Conservation (phyloP, 768 basidiomycete species). For the Russula olivacea region DNA sequence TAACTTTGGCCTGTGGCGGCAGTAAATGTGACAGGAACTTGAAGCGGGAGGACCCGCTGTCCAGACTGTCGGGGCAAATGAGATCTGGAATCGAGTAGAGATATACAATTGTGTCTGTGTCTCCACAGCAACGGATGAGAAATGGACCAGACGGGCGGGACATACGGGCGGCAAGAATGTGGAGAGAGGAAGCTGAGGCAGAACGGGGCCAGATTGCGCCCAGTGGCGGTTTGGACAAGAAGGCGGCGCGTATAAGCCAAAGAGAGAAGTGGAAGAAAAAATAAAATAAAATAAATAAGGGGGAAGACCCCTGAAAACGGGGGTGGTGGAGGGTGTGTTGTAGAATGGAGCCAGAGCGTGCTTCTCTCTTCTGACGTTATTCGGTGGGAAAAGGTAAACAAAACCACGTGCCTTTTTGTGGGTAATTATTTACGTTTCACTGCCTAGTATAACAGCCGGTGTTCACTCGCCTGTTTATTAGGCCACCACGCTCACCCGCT, state of each 20-base stretch:
- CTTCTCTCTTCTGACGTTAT: conserved; percentile 5
- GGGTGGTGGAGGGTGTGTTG: background rate
- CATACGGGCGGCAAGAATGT: background rate
- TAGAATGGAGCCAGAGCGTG: conserved; percentile 8
- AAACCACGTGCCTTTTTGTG: conserved; percentile 22
- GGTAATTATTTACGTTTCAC: conserved; percentile 21
- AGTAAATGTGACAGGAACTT: conserved; percentile 4
- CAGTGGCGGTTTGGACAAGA: background rate
- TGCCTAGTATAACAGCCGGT: conserved; percentile 25
- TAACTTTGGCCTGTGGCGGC: background rate
- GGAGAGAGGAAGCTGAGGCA: background rate
- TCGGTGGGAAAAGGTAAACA: conserved; percentile 18
- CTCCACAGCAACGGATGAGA: conserved; percentile 21
- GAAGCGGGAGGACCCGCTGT: conserved; percentile 5
- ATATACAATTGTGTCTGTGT: conserved; percentile 11
- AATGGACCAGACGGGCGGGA: conserved; percentile 1
- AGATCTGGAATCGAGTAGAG: background rate
- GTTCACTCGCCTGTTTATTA: conserved; percentile 23
- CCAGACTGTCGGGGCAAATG: conserved; percentile 14
- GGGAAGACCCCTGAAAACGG: conserved; percentile 3
- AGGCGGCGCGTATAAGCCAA: conserved; percentile 7
- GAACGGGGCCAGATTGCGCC: background rate
- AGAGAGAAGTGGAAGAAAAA: background rate
- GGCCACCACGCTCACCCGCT: conserved; percentile 25
- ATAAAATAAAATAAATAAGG: background rate